A percentile compares a stretch with the other conserved stretches of the same genome.
Conservation (phyloP, 306 rosid genomes). For the Cucurbita argyrosperma region DNA sequence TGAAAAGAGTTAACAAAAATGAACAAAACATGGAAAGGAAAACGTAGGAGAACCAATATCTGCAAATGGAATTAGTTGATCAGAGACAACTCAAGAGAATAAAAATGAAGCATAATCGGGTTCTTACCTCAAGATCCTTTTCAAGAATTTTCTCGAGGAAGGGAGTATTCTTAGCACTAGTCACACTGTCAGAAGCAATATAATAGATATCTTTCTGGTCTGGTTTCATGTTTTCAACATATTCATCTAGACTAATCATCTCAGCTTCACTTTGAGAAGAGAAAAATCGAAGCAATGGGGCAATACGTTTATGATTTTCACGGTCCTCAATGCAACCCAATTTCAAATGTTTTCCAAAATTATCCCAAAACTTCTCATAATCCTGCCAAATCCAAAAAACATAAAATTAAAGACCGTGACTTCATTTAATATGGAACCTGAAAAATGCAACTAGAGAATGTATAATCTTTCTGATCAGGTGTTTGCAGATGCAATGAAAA, state of each 20-base stretch:
- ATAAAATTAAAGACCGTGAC: background rate
- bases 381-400: constrained; percentile 39
- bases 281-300: constrained; percentile 84
- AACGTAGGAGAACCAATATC: background rate
- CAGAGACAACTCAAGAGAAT: background rate
- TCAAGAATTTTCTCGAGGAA: constrained; percentile 77
- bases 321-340: constrained; percentile 97
- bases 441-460: background rate
- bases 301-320: constrained; percentile 93
- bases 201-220: constrained; percentile 90
- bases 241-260: constrained; percentile 81
- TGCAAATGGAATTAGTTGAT: background rate
- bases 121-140: constrained; percentile 68
- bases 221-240: constrained; percentile 90
- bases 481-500: background rate
- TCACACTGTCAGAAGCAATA: constrained; percentile 86
- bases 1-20: background rate
- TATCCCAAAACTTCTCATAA: constrained; percentile 87
- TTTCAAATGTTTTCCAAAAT: constrained; percentile 84
- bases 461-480: background rate
- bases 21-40: background rate
- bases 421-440: background rate
- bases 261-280: constrained; percentile 83
- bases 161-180: constrained; percentile 82
- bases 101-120: background rate